Evolutionary conservation across 177 flowering plant species (phyloP).

Genomic region (Telopea speciosissima): DNA sequence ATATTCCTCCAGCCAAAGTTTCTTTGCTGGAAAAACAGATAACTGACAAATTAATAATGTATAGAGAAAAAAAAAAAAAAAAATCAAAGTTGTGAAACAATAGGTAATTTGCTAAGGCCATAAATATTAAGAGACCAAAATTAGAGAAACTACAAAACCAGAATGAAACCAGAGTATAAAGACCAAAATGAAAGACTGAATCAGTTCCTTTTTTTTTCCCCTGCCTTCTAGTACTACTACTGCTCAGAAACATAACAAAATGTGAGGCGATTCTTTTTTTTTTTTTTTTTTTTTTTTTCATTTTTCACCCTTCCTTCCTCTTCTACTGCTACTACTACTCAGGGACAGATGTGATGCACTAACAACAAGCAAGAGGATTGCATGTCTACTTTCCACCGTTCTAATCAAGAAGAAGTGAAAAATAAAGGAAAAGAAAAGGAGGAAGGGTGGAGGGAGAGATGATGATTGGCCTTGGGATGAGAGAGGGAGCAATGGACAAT

Average conservation of each 20-base stretch:
- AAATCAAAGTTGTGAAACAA: too few species aligned
- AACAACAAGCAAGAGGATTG: background rate
- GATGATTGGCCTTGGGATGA: background rate
- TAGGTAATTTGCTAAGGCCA: too few species aligned
- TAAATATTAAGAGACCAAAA: too few species aligned
- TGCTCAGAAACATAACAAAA: too few species aligned
- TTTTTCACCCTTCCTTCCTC: background rate
- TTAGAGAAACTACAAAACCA: constrained; percentile 9
- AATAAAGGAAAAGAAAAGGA: background rate
- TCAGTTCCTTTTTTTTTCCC: constrained; percentile 22
- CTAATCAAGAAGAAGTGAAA: background rate
- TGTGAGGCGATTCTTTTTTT: too few species aligned
- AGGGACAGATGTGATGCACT: background rate
- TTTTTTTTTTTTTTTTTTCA: too few species aligned
- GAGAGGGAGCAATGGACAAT: background rate
- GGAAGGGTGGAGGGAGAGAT: too few species aligned
- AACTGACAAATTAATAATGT: too few species aligned
- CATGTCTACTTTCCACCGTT: background rate
- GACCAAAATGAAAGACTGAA: background rate
- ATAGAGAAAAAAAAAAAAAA: too few species aligned
- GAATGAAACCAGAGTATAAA: constrained; percentile 9
- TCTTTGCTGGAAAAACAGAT: background rate
- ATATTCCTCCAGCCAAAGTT: background rate
- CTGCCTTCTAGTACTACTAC: too few species aligned
- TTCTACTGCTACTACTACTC: background rate